Evolutionary conservation across 2,329 filamentous ascomycete species (phyloP).

Genomic region (Spiromastix sp.): DNA sequence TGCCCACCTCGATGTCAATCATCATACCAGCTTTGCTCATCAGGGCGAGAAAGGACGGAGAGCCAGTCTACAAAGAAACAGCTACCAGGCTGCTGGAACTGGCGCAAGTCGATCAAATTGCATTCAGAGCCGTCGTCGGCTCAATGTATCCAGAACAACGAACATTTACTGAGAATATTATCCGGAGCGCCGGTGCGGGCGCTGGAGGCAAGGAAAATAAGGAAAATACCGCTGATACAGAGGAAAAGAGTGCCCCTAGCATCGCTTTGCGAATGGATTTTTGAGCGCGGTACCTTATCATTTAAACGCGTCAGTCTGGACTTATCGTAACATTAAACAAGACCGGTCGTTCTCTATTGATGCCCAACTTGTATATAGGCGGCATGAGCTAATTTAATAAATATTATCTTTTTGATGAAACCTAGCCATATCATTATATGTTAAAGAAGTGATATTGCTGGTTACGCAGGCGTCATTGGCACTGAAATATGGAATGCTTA

Average conservation of each 20-base stretch:
- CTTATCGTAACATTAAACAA: no score
- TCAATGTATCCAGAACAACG: slow-evolving; percentile 62
- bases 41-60: slow-evolving; percentile 56
- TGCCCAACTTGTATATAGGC: no score
- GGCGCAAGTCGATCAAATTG: slow-evolving; percentile 59
- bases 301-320: no score
- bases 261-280: slow-evolving; percentile 97
- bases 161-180: slow-evolving; percentile 68
- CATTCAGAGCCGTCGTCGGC: slow-evolving; percentile 65
- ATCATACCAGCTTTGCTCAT: slow-evolving; percentile 68
- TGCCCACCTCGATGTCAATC: slow-evolving; percentile 54
- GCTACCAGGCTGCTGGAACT: slow-evolving; percentile 70
- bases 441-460: no score
- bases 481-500: no score
- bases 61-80: slow-evolving; percentile 56
- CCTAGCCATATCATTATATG: no score
- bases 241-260: slow-evolving; percentile 52
- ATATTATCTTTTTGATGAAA: no score
- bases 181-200: slow-evolving; percentile 50
- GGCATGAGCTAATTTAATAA: no score
- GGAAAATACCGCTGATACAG: slow-evolving; percentile 38
- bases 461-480: no score
- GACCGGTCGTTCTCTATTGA: no score
- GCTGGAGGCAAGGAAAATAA: slow-evolving; percentile 23
- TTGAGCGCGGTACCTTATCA: no score